phyloP scores from a whole-genome alignment of 768 basidiomycete species.

The Lactifluus echinatus region DNA sequence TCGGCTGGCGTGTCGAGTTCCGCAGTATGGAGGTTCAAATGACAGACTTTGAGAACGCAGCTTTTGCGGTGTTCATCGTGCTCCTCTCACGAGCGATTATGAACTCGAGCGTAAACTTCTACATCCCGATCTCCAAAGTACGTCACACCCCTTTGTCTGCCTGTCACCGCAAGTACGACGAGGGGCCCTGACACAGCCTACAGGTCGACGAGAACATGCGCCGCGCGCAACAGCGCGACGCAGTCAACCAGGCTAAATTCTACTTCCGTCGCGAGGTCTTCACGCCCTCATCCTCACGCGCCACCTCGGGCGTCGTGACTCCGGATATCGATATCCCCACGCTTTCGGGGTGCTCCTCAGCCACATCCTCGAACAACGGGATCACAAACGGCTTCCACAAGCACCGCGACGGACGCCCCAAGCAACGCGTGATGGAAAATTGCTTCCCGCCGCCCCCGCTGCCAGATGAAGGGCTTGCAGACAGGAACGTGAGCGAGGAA shows the following conservation, averaged over 20 bases:
- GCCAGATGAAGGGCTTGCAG: slow-evolving; percentile 36
- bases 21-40: slow-evolving; percentile 98
- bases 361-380: slow-evolving; percentile 25
- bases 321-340: too few relatives aligned
- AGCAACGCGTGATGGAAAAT: slow-evolving; percentile 61
- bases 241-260: slow-evolving; percentile 65
- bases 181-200: background rate
- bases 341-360: slow-evolving; percentile 26
- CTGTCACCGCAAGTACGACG: background rate
- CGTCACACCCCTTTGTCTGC: background rate
- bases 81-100: slow-evolving; percentile 91
- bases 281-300: slow-evolving; percentile 32
- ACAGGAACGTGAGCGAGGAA: slow-evolving; percentile 60
- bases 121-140: slow-evolving; percentile 95
- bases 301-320: slow-evolving; percentile 33
- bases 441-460: slow-evolving; percentile 59
- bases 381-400: slow-evolving; percentile 19
- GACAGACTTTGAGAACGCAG: slow-evolving; percentile 98
- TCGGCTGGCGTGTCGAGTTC: slow-evolving; percentile 98
- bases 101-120: slow-evolving; percentile 85
- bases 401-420: slow-evolving; percentile 22
- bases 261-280: slow-evolving; percentile 86
- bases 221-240: slow-evolving; percentile 78
- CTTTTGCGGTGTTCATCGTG: slow-evolving; percentile 91
- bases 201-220: slow-evolving; percentile 98